Evolutionary conservation across 169 alveolate species (phyloP).

Genomic region (Blepharisma undulans): DNA sequence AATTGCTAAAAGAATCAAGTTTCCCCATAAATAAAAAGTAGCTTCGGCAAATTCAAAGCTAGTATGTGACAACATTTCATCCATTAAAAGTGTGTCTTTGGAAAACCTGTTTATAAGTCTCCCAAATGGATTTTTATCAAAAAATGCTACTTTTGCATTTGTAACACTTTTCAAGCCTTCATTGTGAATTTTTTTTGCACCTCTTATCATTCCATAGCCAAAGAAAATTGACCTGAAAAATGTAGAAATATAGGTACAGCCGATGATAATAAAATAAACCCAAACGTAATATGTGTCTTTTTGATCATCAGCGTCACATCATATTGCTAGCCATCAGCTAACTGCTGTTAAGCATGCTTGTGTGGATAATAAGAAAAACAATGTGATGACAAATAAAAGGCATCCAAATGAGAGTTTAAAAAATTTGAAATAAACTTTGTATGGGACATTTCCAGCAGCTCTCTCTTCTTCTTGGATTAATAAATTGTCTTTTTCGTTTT

Average conservation of each 20-base stretch:
- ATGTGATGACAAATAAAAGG: background rate
- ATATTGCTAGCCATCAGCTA: background rate
- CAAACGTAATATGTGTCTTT: background rate
- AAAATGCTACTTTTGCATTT: constrained; percentile 5
- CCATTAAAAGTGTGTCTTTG: constrained; percentile 62
- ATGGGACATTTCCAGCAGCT: background rate
- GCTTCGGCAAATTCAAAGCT: background rate
- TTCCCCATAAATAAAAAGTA: background rate
- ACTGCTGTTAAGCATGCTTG: background rate
- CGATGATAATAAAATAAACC: background rate
- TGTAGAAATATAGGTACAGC: background rate
- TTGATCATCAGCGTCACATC: background rate
- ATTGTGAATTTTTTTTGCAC: background rate
- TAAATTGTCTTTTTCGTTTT: background rate
- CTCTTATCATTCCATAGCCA: background rate
- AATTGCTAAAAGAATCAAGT: background rate
- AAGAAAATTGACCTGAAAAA: background rate
- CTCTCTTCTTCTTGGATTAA: constrained; percentile 16
- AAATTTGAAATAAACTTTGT: background rate
- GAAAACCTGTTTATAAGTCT: constrained; percentile 72
- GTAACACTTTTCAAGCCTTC: background rate
- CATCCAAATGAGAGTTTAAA: background rate
- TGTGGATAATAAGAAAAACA: background rate
- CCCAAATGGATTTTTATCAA: constrained; percentile 87
- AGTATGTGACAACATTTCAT: constrained; percentile 1